phyloP scores from a whole-genome alignment of 2,329 filamentous ascomycete genomes.

The Colletotrichum sp. region DNA sequence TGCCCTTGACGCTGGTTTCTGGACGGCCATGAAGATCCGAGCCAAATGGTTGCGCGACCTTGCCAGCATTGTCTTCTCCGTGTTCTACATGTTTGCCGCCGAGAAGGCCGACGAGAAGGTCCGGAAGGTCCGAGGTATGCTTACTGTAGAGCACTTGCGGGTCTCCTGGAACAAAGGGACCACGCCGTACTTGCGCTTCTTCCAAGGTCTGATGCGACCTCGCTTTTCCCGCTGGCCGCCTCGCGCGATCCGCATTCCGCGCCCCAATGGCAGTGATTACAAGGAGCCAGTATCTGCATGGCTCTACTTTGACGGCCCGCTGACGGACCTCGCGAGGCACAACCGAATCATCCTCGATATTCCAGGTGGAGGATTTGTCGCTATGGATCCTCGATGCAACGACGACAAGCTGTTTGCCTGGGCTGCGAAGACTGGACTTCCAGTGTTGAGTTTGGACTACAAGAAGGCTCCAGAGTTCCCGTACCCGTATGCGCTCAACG shows the following conservation, averaged over 20 bases:
- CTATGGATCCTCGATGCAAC: slow-evolving; percentile 93
- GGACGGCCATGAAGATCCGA: slow-evolving; percentile 95
- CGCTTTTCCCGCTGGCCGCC: slow-evolving; percentile 82
- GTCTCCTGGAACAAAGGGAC: slow-evolving; percentile 96
- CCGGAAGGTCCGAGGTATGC: slow-evolving; percentile 81
- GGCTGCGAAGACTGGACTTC: slow-evolving; percentile 88
- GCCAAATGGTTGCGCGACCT: slow-evolving; percentile 81
- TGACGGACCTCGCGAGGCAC: slow-evolving; percentile 78
- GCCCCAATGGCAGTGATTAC: slow-evolving; percentile 82
- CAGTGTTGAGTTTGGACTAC: slow-evolving; percentile 91
- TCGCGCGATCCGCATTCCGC: slow-evolving; percentile 81
- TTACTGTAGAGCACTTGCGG: slow-evolving; percentile 90
- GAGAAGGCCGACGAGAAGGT: slow-evolving; percentile 98
- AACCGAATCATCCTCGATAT: slow-evolving; percentile 85
- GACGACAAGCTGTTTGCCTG: slow-evolving; percentile 94
- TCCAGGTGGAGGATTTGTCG: slow-evolving; percentile 93
- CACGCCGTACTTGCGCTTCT: slow-evolving; percentile 80
- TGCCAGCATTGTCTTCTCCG: slow-evolving; percentile 80
- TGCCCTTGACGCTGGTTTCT: slow-evolving; percentile 93
- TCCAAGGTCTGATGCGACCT: slow-evolving; percentile 77
- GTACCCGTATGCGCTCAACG: slow-evolving; percentile 54
- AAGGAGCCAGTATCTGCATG: slow-evolving; percentile 83
- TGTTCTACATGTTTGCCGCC: slow-evolving; percentile 91
- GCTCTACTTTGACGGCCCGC: slow-evolving; percentile 92
- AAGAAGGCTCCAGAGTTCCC: slow-evolving; percentile 56